These are phyloP conservation scores for Backusella tarrabulga DNA, from an alignment of 192 early-diverging fungal genomes.

Conservation along the genomic window DNA sequence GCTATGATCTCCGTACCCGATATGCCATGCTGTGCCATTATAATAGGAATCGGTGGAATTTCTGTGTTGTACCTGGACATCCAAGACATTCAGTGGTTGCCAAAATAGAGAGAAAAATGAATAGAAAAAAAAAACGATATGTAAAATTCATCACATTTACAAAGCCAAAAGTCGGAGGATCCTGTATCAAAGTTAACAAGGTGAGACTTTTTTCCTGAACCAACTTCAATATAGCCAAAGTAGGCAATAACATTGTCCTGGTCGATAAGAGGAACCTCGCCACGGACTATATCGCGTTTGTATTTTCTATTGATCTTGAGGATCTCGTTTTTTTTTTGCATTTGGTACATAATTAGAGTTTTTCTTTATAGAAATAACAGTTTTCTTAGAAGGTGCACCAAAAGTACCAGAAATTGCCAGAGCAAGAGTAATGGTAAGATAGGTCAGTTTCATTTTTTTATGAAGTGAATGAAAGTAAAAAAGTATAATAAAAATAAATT, in stretches of 20 bases:
- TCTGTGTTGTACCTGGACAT: conserved; percentile 13
- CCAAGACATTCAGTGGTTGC: conserved; percentile 27
- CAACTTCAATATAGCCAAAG: conserved; percentile 57
- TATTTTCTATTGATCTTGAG: background rate
- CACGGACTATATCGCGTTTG: background rate
- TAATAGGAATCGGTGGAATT: conserved; percentile 44
- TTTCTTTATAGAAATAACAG: background rate
- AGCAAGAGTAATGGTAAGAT: background rate
- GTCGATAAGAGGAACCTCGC: background rate
- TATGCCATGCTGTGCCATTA: conserved; percentile 38
- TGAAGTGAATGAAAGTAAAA: no score
- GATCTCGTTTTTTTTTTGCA: background rate
- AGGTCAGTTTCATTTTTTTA: no score
- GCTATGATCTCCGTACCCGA: conserved; percentile 12
- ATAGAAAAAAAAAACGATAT: no score
- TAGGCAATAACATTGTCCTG: conserved; percentile 46
- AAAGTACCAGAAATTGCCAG: background rate
- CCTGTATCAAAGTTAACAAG: conserved; percentile 69
- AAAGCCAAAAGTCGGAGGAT: conserved; percentile 65
- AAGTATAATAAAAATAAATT: no score
- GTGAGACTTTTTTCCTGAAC: conserved; percentile 60
- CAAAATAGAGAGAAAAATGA: background rate
- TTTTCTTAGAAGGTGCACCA: background rate
- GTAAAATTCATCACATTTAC: background rate
- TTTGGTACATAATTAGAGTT: background rate